Percentiles rank a stretch among this genome's conserved stretches.
These are phyloP conservation scores for Zanthoxylum bungeanum DNA, from an alignment of 345 rosid genomes.

Conservation along the genomic window DNA sequence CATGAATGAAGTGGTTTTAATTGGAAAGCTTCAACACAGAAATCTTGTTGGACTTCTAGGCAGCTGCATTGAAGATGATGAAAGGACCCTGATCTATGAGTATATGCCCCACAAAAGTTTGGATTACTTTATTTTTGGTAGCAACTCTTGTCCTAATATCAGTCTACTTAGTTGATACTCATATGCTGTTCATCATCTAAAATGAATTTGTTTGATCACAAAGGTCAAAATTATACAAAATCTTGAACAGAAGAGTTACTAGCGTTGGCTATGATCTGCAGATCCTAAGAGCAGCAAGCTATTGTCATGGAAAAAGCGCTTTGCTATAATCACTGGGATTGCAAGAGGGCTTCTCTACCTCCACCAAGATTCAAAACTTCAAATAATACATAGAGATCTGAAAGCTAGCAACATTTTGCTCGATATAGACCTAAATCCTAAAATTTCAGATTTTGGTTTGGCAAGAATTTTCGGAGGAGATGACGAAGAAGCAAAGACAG, in stretches of 20 bases:
- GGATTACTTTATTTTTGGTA: conserved; percentile 36
- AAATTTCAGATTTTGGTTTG: conserved; percentile 41
- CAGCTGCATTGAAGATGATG: too few relatives aligned
- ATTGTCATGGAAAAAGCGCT: conserved; percentile 25
- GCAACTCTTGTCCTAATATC: neutral
- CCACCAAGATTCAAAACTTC: conserved; percentile 46
- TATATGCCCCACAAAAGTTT: too few relatives aligned
- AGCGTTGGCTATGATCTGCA: neutral
- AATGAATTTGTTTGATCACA: neutral
- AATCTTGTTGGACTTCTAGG: too few relatives aligned
- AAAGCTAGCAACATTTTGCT: conserved; percentile 30
- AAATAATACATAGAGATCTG: too few relatives aligned
- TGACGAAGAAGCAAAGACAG: too few relatives aligned
- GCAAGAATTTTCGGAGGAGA: conserved; percentile 28
- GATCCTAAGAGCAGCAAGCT: conserved; percentile 23
- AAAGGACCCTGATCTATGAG: too few relatives aligned
- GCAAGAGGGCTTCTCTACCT: conserved; percentile 48
- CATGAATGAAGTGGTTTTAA: too few relatives aligned
- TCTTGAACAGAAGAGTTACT: neutral
- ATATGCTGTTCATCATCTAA: neutral
- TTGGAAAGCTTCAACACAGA: too few relatives aligned
- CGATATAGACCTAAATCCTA: conserved; percentile 30
- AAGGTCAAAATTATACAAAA: neutral
- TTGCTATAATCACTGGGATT: conserved; percentile 36
- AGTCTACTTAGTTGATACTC: neutral